phyloP scores from a whole-genome alignment of 805 yeast genomes.

The Candida chauliodis region DNA sequence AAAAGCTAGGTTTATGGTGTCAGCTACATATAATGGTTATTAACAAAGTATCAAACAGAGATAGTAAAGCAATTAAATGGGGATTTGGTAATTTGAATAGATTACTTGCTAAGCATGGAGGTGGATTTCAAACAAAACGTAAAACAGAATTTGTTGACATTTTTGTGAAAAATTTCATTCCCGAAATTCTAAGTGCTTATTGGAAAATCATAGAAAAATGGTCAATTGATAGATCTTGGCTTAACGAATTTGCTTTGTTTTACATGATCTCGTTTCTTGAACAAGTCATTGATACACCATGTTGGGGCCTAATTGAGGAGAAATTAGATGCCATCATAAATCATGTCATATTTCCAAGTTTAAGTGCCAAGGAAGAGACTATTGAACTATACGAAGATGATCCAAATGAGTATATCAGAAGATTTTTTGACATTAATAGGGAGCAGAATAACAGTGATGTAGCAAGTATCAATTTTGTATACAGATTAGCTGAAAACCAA shows the following conservation, averaged over 20 bases:
- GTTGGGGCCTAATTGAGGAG: conserved; percentile 33
- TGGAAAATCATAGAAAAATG: conserved; percentile 42
- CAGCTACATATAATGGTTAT: conserved; percentile 35
- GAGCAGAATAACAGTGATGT: conserved; percentile 48
- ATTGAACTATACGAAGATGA: conserved; percentile 44
- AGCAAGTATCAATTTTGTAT: conserved; percentile 47
- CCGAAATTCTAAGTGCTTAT: conserved; percentile 39
- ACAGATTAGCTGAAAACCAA: conserved; percentile 32
- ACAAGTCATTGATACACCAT: conserved; percentile 38
- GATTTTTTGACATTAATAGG: conserved; percentile 44
- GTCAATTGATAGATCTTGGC: conserved; percentile 37
- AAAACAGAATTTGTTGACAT: conserved; percentile 25
- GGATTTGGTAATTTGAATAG: conserved; percentile 42
- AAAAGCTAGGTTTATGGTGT: conserved; percentile 40
- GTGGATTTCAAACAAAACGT: conserved; percentile 35
- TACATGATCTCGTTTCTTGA: conserved; percentile 43
- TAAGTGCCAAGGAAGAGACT: conserved; percentile 34
- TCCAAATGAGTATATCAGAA: conserved; percentile 42
- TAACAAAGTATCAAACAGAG: conserved; percentile 35
- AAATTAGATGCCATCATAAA: conserved; percentile 38
- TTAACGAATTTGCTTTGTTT: conserved; percentile 37
- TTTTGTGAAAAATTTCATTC: conserved; percentile 37
- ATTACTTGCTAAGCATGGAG: conserved; percentile 41
- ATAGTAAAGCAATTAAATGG: conserved; percentile 42
- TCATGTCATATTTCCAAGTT: conserved; percentile 40